phyloP scores from a whole-genome alignment of 2,329 filamentous ascomycete species.

The Alternaria burnsii region DNA sequence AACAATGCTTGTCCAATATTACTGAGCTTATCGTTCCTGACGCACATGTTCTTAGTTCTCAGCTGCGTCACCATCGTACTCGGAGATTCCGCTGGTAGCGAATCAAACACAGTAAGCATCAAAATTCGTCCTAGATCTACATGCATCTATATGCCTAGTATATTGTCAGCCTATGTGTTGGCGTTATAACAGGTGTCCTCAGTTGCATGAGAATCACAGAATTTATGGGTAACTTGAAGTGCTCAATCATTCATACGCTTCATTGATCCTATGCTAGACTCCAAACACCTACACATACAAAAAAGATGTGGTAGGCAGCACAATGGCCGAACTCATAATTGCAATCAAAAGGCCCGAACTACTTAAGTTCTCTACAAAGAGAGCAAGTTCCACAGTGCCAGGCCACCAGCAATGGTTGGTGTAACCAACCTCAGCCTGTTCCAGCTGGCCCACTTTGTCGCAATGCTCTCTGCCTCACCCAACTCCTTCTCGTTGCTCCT shows the following conservation, averaged over 20 bases:
- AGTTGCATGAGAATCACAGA: neutral
- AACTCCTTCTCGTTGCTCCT: slow-evolving; percentile 44
- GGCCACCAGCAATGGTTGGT: slow-evolving; percentile 43
- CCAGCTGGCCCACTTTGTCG: slow-evolving; percentile 48
- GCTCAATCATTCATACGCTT: neutral
- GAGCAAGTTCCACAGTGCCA: slow-evolving; percentile 46
- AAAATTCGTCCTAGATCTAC: neutral
- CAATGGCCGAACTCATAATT: neutral
- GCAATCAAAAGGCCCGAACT: neutral
- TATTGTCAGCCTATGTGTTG: neutral
- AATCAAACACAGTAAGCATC: neutral
- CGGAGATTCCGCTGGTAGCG: neutral
- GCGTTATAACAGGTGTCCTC: neutral
- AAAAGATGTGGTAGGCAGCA: neutral
- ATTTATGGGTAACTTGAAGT: too few species aligned
- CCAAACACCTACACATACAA: neutral
- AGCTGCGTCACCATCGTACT: neutral
- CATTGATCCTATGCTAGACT: neutral
- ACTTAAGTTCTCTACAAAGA: slow-evolving; percentile 16
- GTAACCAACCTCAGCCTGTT: slow-evolving; percentile 49
- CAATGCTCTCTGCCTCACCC: slow-evolving; percentile 42
- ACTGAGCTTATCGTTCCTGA: neutral
- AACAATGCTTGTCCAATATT: neutral
- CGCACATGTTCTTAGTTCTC: neutral
- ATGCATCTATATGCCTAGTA: neutral